Conservation (phyloP, 202 grass and related monocot species). For the Carex arenaria region DNA sequence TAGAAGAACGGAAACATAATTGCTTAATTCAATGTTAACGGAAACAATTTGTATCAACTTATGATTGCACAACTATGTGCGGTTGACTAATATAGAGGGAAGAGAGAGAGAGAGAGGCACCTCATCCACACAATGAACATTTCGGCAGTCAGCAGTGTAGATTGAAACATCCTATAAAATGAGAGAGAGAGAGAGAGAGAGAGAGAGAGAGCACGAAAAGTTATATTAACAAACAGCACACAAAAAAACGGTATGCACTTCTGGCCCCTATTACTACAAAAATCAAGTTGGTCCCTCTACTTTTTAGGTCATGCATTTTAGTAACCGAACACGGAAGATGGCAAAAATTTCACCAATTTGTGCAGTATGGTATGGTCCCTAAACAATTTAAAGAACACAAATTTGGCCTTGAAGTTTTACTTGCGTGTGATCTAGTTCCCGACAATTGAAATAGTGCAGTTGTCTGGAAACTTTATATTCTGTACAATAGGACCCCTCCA, state of each 20-base stretch:
- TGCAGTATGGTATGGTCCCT: not conserved
- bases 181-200: not conserved
- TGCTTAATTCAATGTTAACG: not conserved
- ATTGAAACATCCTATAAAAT: constrained; percentile 74
- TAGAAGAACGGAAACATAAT: not conserved
- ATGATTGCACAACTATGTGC: not conserved
- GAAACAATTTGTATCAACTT: not conserved
- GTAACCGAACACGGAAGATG: not conserved
- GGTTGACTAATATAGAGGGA: not conserved
- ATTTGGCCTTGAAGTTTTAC: not conserved
- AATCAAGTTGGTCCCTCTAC: not conserved
- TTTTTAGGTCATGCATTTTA: not conserved
- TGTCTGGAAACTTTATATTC: not conserved
- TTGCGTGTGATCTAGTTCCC: not conserved
- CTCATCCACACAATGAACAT: constrained; percentile 87
- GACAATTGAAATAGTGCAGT: not conserved
- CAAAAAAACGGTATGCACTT: not conserved
- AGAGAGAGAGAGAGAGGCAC: constrained; percentile 26
- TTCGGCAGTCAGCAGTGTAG: constrained; percentile 73
- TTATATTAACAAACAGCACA: not conserved
- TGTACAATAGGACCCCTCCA: not conserved
- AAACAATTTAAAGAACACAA: constrained; percentile 19
- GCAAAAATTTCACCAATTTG: not conserved
- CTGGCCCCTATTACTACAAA: not conserved
- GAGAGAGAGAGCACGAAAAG: not conserved